Conservation (phyloP, 495 filamentous ascomycete genomes). For the Chaetomium tenue region DNA sequence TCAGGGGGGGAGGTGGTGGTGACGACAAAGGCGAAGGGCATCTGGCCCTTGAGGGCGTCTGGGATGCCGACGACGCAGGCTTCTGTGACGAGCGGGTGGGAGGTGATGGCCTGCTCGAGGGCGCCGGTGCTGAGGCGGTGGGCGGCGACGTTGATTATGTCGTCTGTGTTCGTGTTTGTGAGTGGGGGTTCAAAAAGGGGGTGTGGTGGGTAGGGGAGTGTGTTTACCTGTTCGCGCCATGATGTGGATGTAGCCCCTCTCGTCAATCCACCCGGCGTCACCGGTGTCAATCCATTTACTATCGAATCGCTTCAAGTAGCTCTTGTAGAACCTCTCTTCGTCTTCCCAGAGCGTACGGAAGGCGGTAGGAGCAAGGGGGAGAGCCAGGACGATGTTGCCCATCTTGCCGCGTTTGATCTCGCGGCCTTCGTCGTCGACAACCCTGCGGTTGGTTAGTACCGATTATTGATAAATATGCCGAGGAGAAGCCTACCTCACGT, state of each 20-base stretch:
- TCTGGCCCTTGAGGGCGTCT: slow-evolving; percentile 79
- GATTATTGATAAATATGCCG: background rate
- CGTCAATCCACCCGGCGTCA: slow-evolving; percentile 82
- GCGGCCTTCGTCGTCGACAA: slow-evolving; percentile 76
- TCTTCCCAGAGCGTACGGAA: slow-evolving; percentile 84
- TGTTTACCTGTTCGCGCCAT: slow-evolving; percentile 66
- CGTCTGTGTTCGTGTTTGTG: slow-evolving; percentile 52
- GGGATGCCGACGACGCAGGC: slow-evolving; percentile 83
- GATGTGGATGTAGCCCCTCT: slow-evolving; percentile 78
- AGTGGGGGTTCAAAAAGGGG: background rate
- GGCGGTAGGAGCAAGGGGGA: slow-evolving; percentile 80
- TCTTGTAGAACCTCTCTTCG: slow-evolving; percentile 74
- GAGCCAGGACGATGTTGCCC: slow-evolving; percentile 86
- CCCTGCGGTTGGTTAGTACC: slow-evolving; percentile 32
- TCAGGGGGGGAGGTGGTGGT: slow-evolving; percentile 29
- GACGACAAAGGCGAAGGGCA: slow-evolving; percentile 86
- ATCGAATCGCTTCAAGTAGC: slow-evolving; percentile 76
- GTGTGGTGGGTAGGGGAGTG: background rate
- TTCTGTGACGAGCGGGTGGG: slow-evolving; percentile 74
- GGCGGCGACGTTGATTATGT: slow-evolving; percentile 93
- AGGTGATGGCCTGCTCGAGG: slow-evolving; percentile 87
- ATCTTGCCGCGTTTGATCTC: slow-evolving; percentile 66
- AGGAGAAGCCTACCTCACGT: slow-evolving; percentile 49
- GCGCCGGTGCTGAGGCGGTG: slow-evolving; percentile 86
- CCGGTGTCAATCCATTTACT: slow-evolving; percentile 87